phyloP scores from a whole-genome alignment of 176 grass and related monocot species.

The Oryza officinalis region DNA sequence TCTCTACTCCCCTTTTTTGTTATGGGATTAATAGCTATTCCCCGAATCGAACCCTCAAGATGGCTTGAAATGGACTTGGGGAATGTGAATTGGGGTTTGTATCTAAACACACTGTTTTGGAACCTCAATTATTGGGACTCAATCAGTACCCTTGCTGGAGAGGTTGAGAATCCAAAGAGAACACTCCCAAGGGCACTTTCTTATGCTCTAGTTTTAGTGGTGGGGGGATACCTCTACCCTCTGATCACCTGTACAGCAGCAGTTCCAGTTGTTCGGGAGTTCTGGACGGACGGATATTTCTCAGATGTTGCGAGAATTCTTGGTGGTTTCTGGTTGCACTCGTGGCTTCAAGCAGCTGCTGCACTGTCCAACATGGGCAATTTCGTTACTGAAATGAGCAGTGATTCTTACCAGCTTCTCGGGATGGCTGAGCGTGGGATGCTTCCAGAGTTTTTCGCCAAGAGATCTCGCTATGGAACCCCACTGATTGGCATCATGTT shows the following conservation, averaged over 20 bases:
- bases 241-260: slow-evolving; percentile 74
- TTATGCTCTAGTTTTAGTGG: slow-evolving; percentile 76
- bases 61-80: slow-evolving; percentile 61
- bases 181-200: slow-evolving; percentile 77
- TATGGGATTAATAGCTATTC: slow-evolving; percentile 81
- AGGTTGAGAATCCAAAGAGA: slow-evolving; percentile 78
- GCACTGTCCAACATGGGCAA: slow-evolving; percentile 93
- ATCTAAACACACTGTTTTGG: slow-evolving; percentile 93
- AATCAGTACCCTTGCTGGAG: slow-evolving; percentile 85
- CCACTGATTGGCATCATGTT: slow-evolving; percentile 82
- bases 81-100: slow-evolving; percentile 78
- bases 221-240: slow-evolving; percentile 74
- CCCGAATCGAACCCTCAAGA: slow-evolving; percentile 59
- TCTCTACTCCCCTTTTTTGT: slow-evolving; percentile 77
- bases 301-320: slow-evolving; percentile 62
- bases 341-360: slow-evolving; percentile 66
- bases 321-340: slow-evolving; percentile 69
- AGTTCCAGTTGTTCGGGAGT: slow-evolving; percentile 58
- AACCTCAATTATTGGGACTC: slow-evolving; percentile 99
- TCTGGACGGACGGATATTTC: slow-evolving; percentile 87
- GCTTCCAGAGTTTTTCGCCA: slow-evolving; percentile 72
- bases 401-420: slow-evolving; percentile 81
- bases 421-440: slow-evolving; percentile 86
- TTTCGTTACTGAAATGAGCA: slow-evolving; percentile 91
- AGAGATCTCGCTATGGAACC: slow-evolving; percentile 59